Evolutionary conservation across 345 rosid genomes (phyloP), one percentile per base, ranked within the genome.

Genomic region (Leavenworthia alabamica): DNA sequence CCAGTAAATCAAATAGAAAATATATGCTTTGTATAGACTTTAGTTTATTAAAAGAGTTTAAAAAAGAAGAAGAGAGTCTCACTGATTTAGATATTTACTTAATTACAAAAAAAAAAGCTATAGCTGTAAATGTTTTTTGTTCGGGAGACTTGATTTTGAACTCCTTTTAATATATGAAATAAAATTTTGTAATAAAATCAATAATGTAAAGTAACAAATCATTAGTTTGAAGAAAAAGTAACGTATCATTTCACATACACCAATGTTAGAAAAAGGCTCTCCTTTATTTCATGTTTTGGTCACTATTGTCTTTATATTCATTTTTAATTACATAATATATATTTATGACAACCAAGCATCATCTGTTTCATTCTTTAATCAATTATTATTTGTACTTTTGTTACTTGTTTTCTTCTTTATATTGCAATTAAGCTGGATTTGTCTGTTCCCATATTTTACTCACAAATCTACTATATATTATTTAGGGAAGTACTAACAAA

Each of bases 281-380:
- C 23, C 16, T 60, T 60, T 59, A 43, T 68, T 68, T 68, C 39
- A 14, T 50, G 53, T 58, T 59, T 33, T 51, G 67, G 41, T 60
- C 55, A 60, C 61, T 51, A 51, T 12, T 56, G 54, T 7, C 42
- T 14, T 6, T 43, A 33, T 31, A 9, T 51, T 35, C 39, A 12
- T 11, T 35, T n/a, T 35, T 11, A 35, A 12, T 35, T 35, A 8
- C 12, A 47, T n/a, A n/a, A n/a, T n/a, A n/a, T 33, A 33, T 11
- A 32, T 15, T 10, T 43, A 33, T 45, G 70, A 56, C 49, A 66
- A 66, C 63, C 40, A 17, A 43, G 48, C 48, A 43, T 43, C 48
- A 19, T 19, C 42, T 37, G 3, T 8, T 37, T 13, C 42, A 37
- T 28, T 13, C 3, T 47, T 58, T 27, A 47, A 47, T 36, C 16